Conservation (phyloP, 202 grass and related monocot genomes). For the Elaeis oleifera region DNA sequence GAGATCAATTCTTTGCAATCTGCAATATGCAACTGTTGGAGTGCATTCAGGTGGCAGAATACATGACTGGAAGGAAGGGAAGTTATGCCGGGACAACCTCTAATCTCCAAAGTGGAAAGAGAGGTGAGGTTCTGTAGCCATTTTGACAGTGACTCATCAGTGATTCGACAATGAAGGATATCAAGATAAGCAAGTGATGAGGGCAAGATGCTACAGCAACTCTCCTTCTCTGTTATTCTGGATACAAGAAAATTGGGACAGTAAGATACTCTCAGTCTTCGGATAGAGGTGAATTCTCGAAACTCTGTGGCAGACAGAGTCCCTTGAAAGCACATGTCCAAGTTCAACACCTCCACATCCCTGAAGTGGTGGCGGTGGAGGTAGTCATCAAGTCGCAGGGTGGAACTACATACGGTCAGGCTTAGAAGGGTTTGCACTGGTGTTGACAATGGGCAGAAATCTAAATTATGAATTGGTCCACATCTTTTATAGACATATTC, state of each 20-base stretch:
- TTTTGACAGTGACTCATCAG: slow-evolving; percentile 1
- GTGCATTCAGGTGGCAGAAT: background rate
- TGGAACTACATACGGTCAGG: background rate
- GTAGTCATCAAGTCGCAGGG: no score
- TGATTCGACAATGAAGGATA: background rate
- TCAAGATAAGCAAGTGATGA: slow-evolving; percentile 2
- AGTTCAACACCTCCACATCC: background rate
- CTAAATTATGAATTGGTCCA: background rate
- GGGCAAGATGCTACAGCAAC: background rate
- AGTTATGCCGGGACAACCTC: background rate
- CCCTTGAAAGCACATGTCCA: background rate
- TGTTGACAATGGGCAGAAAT: background rate
- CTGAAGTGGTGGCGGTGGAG: background rate
- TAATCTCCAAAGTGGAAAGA: slow-evolving; percentile 1
- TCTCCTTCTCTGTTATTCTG: background rate
- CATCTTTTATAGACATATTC: background rate
- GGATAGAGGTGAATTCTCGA: background rate
- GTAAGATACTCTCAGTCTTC: background rate
- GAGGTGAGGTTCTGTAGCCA: slow-evolving; percentile 2
- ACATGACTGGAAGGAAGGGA: background rate
- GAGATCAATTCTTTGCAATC: background rate
- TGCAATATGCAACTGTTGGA: background rate
- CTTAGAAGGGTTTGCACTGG: background rate
- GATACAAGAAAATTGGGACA: background rate
- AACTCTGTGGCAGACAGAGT: background rate